phyloP scores from a whole-genome alignment of 2,329 filamentous ascomycete species.

The Sporothrix pseudoabietina region DNA sequence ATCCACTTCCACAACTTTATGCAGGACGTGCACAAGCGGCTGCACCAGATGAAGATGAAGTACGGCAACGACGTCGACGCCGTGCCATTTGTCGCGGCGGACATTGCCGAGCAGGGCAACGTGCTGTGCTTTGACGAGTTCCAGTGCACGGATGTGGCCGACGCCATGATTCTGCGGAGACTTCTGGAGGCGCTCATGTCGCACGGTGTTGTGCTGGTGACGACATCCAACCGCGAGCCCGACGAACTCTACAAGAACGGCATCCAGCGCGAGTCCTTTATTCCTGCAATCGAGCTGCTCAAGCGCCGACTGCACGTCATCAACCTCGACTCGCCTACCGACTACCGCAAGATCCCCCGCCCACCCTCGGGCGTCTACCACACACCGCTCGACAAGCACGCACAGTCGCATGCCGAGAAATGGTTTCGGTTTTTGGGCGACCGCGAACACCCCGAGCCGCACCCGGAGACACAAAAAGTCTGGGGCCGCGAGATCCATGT shows the following conservation, averaged over 20 bases:
- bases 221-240: conserved; percentile 94
- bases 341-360: conserved; percentile 95
- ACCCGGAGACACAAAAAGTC: conserved; percentile 76
- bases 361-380: conserved; percentile 94
- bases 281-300: conserved; percentile 91
- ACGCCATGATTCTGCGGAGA: conserved; percentile 89
- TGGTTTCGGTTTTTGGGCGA: conserved; percentile 97
- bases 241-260: conserved; percentile 98
- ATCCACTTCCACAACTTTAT: conserved; percentile 99
- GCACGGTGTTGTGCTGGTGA: conserved; percentile 94
- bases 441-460: conserved; percentile 71
- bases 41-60: conserved; percentile 87
- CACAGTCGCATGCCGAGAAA: conserved; percentile 79
- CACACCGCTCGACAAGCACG: conserved; percentile 77
- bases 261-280: conserved; percentile 91
- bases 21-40: conserved; percentile 90
- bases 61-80: conserved; percentile 89
- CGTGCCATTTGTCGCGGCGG: conserved; percentile 89
- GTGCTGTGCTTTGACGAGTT: conserved; percentile 99
- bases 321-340: conserved; percentile 91
- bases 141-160: conserved; percentile 96
- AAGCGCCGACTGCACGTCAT: conserved; percentile 83
- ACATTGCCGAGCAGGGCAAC: conserved; percentile 80
- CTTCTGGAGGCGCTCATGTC: conserved; percentile 90
- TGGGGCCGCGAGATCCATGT: conserved; percentile 93